Conservation (phyloP, 2,329 filamentous ascomycete species). For the Furcasterigmium furcatum region DNA sequence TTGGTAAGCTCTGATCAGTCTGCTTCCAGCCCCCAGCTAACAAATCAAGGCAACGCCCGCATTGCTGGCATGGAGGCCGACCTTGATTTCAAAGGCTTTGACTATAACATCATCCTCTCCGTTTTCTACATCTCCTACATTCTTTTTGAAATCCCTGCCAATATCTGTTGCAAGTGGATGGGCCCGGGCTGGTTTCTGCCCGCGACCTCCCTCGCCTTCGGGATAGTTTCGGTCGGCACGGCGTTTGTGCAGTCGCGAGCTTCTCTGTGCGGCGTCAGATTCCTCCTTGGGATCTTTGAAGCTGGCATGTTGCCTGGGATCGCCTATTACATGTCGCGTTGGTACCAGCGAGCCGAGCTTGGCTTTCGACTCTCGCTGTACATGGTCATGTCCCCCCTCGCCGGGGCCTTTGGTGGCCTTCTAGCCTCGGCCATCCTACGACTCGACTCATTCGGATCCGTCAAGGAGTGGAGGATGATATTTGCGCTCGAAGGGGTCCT, state of each 20-base stretch:
- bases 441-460: constrained; percentile 50
- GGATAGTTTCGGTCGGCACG: constrained; percentile 32
- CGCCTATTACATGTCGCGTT: constrained; percentile 43
- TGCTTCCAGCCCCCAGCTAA: too few species aligned
- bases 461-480: constrained; percentile 65
- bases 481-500: too few species aligned
- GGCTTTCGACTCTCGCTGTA: constrained; percentile 41
- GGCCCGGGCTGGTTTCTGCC: constrained; percentile 33
- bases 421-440: constrained; percentile 50
- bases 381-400: constrained; percentile 37
- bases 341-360: constrained; percentile 45
- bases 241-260: constrained; percentile 28
- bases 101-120: constrained; percentile 40
- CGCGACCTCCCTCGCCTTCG: constrained; percentile 34
- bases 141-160: too few species aligned
- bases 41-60: constrained; percentile 37
- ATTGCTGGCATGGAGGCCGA: constrained; percentile 40
- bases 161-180: constrained; percentile 38
- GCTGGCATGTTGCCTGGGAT: constrained; percentile 31
- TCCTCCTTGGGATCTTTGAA: constrained; percentile 36
- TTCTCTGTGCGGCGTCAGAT: constrained; percentile 27
- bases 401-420: constrained; percentile 40
- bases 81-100: constrained; percentile 33
- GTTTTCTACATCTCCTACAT: constrained; percentile 28
- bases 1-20: constrained; percentile 27